Evolutionary conservation across 2,329 filamentous ascomycete genomes (phyloP).

Genomic region (Diaporthe vaccinii): DNA sequence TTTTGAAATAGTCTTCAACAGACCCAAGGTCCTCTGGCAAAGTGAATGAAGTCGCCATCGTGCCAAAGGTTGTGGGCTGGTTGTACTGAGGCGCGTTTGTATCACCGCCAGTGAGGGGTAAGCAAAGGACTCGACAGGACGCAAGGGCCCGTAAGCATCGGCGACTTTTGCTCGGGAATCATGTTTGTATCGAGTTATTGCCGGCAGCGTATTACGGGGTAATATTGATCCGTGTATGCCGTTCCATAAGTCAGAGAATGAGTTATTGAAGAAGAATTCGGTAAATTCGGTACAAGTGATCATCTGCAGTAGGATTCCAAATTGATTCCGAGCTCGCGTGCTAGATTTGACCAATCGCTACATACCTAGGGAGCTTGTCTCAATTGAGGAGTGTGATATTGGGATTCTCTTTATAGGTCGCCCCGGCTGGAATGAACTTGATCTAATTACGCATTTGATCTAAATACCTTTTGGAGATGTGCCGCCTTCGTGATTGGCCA

Average conservation of each 20-base stretch:
- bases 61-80: background rate
- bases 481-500: background rate
- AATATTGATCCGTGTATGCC: background rate
- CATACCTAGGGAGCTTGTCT: too few species aligned
- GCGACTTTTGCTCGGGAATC: background rate
- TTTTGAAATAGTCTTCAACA: constrained; percentile 9
- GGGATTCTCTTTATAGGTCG: too few species aligned
- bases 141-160: background rate
- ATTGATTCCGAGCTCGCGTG: too few species aligned
- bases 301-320: background rate
- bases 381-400: too few species aligned
- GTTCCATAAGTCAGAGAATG: background rate
- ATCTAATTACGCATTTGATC: too few species aligned
- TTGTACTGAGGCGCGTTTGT: background rate
- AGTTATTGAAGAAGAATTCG: background rate
- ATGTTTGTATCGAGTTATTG: background rate
- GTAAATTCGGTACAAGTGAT: background rate
- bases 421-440: too few species aligned
- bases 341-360: too few species aligned
- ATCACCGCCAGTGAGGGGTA: background rate
- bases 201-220: background rate
- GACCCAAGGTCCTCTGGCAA: background rate
- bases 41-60: background rate
- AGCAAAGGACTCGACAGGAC: background rate
- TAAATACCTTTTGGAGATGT: too few species aligned